Percentiles rank a stretch among this genome's conserved stretches.
phyloP scores from a whole-genome alignment of 345 rosid genomes.

The Adansonia digitata region DNA sequence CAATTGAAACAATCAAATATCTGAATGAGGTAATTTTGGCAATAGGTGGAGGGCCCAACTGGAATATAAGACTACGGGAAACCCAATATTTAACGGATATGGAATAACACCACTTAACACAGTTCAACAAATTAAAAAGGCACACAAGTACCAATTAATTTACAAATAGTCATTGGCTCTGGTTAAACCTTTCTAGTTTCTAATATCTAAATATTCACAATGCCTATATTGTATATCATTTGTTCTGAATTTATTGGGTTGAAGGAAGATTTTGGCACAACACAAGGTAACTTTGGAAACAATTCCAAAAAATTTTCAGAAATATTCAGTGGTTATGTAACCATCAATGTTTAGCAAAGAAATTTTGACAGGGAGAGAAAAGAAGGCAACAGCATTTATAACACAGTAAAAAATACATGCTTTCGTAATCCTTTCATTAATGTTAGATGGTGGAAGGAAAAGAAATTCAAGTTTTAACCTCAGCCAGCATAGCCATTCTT shows the following conservation, averaged over 20 bases:
- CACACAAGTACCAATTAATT: neutral
- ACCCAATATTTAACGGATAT: too few species aligned
- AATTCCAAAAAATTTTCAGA: neutral
- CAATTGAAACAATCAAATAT: neutral
- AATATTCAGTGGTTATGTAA: neutral
- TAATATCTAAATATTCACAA: neutral
- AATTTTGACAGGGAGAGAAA: neutral
- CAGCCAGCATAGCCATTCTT: slow-evolving; percentile 94
- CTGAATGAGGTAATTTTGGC: neutral
- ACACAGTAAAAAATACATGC: neutral
- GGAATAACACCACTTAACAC: too few species aligned
- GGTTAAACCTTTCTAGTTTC: neutral
- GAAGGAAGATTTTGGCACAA: neutral
- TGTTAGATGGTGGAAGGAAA: slow-evolving; percentile 2
- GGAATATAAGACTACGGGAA: too few species aligned
- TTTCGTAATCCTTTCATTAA: neutral
- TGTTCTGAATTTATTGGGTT: neutral
- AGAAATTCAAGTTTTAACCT: slow-evolving; percentile 40
- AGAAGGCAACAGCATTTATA: neutral
- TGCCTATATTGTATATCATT: neutral
- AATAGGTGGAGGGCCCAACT: too few species aligned
- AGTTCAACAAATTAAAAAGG: neutral
- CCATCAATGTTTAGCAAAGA: neutral
- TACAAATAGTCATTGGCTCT: neutral
- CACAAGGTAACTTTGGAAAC: neutral